Evolutionary conservation across 306 rosid species (phyloP), one percentile per base, ranked within the genome.

Genomic region (Arachis stenosperma): DNA sequence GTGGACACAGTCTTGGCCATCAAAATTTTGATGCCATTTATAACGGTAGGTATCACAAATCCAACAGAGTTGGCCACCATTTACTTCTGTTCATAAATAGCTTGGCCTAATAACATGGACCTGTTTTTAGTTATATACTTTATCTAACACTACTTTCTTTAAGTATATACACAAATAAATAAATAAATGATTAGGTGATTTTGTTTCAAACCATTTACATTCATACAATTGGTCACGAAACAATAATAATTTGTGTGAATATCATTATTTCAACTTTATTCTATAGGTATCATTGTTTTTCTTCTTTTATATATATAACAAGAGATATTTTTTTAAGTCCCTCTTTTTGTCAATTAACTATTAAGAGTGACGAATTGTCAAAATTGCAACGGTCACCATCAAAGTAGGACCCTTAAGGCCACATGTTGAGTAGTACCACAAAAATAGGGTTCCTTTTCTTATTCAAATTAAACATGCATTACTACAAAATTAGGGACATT

Each of bases 41-140:
- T 83, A 83, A 78, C 71, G 93, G 97, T 92, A 82, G 96, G 92
- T 33, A 33, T 85, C 73, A 75, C 81, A 59, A 80, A 78, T 73
- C 86, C 89, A 92, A 88, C 96, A 74, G 88, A 82, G 86, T 80
- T 82, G 83, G 54, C 69, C 88, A 80, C 84, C 80, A 86, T 83
- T 89, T 79, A 92, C 88, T 88, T 82, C 90, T 56, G 44, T 79
- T 87, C 97, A 86, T 89, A 84, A 91, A 89, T 89, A 78, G 90
- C 81, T 86, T 69, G 76, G 81, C 86, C 88, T 82, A 85, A 81
- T 79, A 87, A 84, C 77, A 84, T 61, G 80, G 80, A 77, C 86
- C 83, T 65, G 63, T 79, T 62, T 62, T 62, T 39, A 40, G 37
- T 33, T 33, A 33, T 33, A 33, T 61, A 3, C 55, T 60, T 52